Conservation (phyloP, 139 green algal species). For the Mesotaenium endlicherianum region DNA sequence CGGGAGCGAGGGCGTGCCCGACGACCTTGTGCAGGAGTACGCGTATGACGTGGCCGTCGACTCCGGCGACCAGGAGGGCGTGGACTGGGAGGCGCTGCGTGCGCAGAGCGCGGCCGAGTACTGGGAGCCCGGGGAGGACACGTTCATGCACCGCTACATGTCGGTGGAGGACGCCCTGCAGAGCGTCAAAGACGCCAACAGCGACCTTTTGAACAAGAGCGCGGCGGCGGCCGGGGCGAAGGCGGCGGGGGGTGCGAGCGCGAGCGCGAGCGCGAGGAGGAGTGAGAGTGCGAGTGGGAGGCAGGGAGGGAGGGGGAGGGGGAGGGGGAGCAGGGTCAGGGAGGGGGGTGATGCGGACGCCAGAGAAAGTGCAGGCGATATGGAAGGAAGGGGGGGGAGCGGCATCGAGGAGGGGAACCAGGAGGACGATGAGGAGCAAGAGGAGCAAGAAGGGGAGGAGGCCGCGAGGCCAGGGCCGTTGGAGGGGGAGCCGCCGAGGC, state of each 20-base stretch:
- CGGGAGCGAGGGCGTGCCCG: background rate
- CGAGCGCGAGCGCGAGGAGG: too few relatives aligned
- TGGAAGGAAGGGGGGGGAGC: too few relatives aligned
- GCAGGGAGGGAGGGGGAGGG: background rate
- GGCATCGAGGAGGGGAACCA: background rate
- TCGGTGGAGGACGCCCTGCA: background rate
- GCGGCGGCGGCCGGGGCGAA: background rate
- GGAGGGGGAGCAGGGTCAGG: background rate
- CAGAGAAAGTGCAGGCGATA: too few relatives aligned
- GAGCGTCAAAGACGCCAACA: background rate
- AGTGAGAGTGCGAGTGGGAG: too few relatives aligned
- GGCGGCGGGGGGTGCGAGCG: background rate
- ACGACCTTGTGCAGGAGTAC: constrained; percentile 21
- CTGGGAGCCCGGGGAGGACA: constrained; percentile 35
- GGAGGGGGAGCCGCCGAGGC: too few relatives aligned
- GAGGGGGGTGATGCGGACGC: too few relatives aligned
- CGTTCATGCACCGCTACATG: constrained; percentile 1
- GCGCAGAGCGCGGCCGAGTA: constrained; percentile 3
- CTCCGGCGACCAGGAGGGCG: constrained; percentile 14
- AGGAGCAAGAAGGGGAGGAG: background rate
- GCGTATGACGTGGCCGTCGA: constrained; percentile 15
- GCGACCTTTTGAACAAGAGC: background rate
- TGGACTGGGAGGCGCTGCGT: constrained; percentile 15
- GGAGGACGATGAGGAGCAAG: background rate
- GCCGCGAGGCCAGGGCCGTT: too few relatives aligned